Evolutionary conservation across 306 rosid genomes (phyloP), one percentile per base, ranked within the genome.

Genomic region (Elaeagnus macrophylla): DNA sequence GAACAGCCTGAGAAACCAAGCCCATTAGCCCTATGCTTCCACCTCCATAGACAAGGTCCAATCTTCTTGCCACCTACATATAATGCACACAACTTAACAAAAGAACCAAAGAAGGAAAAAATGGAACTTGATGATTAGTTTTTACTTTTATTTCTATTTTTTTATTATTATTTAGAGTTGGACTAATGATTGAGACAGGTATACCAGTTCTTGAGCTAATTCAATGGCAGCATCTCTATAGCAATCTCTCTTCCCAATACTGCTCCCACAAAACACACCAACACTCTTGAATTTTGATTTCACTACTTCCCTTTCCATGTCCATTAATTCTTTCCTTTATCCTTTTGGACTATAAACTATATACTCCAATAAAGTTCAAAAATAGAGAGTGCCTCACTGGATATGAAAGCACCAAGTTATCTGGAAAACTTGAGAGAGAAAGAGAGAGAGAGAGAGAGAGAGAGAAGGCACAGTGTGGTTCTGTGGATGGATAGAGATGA

Each of bases 1-100:
- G 82, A 62, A 80, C 85, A 53, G 82, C 77, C 54, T 76, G 79
- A 7, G 86, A 70, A 58, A 80, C 79, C 67, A 71, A 58, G 46
- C 83, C 86, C 86, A 80, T 80, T 9, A 80, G 57, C n/a, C 86
- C 86, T 15, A 77, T 74, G 47, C 83, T 67, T n/a, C 86, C 86
- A 9, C 86, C 86, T 18, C 86, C 83, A 57, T 81, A 81, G n/a
- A 77, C 83, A 51, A 81, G 86, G 61, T 71, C 78, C 51, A 81
- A 48, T 59, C 62, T 65, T 51, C 73, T 71, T 19, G 76, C 67
- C 10, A 81, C 86, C 86, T 80, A 15, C 25, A 75, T n/a, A 25
- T 3, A 42, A 9, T 3, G 12, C 2, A 25, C 32, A 25, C 32
- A 25, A 25, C 32, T 25, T 25, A 25, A 25, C 32, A 25, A 2